Base-by-base conservation (phyloP, 1,139 yeast species). In the Blastobotrys aristatus region DNA sequence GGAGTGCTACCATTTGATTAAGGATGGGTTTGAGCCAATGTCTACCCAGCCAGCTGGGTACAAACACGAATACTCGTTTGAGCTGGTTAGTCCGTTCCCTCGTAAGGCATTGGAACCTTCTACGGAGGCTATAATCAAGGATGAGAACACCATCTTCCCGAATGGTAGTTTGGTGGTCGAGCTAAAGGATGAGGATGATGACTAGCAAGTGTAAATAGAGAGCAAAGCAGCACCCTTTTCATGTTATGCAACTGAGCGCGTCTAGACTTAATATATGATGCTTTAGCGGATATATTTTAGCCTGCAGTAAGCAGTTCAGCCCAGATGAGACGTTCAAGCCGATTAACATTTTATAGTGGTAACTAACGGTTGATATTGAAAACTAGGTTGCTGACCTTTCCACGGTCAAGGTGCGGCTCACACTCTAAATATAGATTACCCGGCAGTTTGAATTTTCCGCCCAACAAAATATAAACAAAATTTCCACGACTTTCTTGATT, bases 121-220 rank as follows among this genome's bases (percentile, higher is more conserved):
- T 7, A 44, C 56, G 2, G 58, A 58, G 0, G 48, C 52, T 22
- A 32, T 46, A 4, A 69, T 82, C 14, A 57, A 60, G 18, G 75
- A 77, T 31, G 75, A 71, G 46, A 60, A 65, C 13, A 61, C 69
- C 5, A 66, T 82, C 3, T 80, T 71, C 69, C 88, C 88, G 4
- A 77, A 73, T 48, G 89, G 87, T 2, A 79, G 75, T 53, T 60
- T 81, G 42, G 65, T 80, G 4, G 76, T 80, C 38, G 85, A 80
- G 57, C 63, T 59, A 17, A 53, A 61, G 11, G 68, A 64, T 2
- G 64, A 36, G 17, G 67, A 62, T 11, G 70, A 65, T 4, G 70
- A 65, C 4, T 67, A 39, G 33, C 22, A 44, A 7, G 26, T n/a
- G n/a, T n/a, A n/a, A n/a, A n/a, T n/a, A n/a, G n/a, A 26, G 30